These are phyloP conservation scores for Bothriochloa decipiens DNA, from an alignment of 176 grass and related monocot species.

Conservation along the genomic window DNA sequence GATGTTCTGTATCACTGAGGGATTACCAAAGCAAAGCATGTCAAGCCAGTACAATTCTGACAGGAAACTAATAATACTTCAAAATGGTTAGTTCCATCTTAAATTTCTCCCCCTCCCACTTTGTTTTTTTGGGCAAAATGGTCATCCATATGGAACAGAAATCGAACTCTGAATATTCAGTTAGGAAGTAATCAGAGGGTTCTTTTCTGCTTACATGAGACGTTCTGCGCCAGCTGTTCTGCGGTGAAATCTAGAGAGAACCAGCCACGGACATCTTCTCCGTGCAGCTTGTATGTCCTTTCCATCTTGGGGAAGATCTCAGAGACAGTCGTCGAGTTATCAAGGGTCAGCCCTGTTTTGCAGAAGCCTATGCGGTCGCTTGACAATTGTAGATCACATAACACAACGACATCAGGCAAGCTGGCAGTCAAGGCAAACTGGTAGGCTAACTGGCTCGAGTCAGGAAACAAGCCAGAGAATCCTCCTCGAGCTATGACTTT, in stretches of 20 bases:
- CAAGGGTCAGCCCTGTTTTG: constrained; percentile 54
- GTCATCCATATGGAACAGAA: constrained; percentile 4
- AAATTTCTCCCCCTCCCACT: neutral
- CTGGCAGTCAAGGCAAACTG: constrained; percentile 55
- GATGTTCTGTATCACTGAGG: constrained; percentile 75
- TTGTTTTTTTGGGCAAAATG: neutral
- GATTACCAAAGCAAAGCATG: constrained; percentile 35
- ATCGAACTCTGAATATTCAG: constrained; percentile 16
- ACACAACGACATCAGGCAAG: constrained; percentile 53
- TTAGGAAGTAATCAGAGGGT: constrained; percentile 5
- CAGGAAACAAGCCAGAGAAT: constrained; percentile 83
- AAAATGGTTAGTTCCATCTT: constrained; percentile 1
- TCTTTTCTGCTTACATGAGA: constrained; percentile 71
- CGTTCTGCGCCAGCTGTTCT: constrained; percentile 65
- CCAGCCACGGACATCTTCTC: constrained; percentile 61
- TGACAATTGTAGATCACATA: constrained; percentile 72
- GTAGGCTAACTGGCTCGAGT: constrained; percentile 66
- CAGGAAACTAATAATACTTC: neutral
- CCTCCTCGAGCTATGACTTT: constrained; percentile 73
- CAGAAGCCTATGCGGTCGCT: constrained; percentile 70
- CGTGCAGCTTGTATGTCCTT: constrained; percentile 57
- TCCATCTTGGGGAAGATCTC: constrained; percentile 57
- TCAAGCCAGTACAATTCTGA: constrained; percentile 24
- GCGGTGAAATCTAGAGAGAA: constrained; percentile 84
- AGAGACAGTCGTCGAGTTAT: constrained; percentile 65